Evolutionary conservation across 73 alveolate species (phyloP).

Genomic region (Paramecium octaurelia): DNA sequence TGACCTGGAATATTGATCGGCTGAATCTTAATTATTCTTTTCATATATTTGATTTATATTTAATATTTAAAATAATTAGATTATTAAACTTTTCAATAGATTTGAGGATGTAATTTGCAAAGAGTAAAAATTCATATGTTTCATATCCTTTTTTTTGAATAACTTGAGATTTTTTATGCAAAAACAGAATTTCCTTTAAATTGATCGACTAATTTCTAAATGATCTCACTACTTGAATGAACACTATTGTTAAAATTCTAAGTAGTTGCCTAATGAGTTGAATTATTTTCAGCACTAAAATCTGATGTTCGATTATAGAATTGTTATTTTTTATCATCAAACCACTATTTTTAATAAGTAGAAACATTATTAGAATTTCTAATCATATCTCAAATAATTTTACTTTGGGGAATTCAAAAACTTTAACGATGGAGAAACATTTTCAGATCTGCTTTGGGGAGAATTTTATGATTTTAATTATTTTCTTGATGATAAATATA

Average conservation of each 20-base stretch:
- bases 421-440: neutral
- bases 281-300: neutral
- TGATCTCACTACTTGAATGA: neutral
- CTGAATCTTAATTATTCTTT: neutral
- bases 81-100: neutral
- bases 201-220: neutral
- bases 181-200: neutral
- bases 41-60: neutral
- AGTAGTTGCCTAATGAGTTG: neutral
- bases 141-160: neutral
- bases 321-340: neutral
- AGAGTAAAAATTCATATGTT: neutral
- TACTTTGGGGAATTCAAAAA: conserved; percentile 34
- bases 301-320: neutral
- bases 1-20: neutral
- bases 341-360: neutral
- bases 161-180: neutral
- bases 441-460: conserved; percentile 4
- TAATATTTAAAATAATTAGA: neutral
- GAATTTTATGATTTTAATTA: neutral
- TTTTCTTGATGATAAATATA: neutral
- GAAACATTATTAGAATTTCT: neutral
- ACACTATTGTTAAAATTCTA: neutral
- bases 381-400: neutral
- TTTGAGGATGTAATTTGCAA: neutral